Evolutionary conservation across 352 stramenopile genomes (phyloP).

Genomic region (Globisporangium paroecandrum): DNA sequence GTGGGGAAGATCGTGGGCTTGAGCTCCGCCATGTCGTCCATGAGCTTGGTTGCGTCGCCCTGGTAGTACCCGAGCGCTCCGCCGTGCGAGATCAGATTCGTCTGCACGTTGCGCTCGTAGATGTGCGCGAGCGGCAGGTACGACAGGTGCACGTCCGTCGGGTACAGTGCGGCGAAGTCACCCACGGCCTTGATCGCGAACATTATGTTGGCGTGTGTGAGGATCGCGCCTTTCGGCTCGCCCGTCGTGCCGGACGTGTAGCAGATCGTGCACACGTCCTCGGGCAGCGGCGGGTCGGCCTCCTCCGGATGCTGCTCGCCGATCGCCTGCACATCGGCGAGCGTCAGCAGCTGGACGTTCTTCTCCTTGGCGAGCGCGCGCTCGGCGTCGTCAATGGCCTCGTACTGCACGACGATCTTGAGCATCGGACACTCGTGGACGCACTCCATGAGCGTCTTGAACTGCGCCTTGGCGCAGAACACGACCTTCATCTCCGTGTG

Average conservation of each 20-base stretch:
- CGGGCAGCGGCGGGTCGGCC: slow-evolving; percentile 40
- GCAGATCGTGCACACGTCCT: slow-evolving; percentile 92
- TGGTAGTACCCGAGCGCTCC: slow-evolving; percentile 91
- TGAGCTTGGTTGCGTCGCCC: slow-evolving; percentile 41
- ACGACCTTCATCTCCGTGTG: slow-evolving; percentile 71
- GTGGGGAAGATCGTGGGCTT: slow-evolving; percentile 9
- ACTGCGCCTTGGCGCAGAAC: slow-evolving; percentile 56
- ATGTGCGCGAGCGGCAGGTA: slow-evolving; percentile 95
- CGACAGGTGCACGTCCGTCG: slow-evolving; percentile 67
- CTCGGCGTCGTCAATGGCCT: slow-evolving; percentile 27
- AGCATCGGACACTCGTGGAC: slow-evolving; percentile 41
- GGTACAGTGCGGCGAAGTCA: slow-evolving; percentile 14
- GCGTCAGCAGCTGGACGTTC: neutral
- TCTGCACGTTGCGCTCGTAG: slow-evolving; percentile 82
- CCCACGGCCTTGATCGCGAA: slow-evolving; percentile 13
- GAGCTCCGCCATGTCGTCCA: slow-evolving; percentile 10
- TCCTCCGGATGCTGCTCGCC: slow-evolving; percentile 41
- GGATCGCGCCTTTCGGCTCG: slow-evolving; percentile 61
- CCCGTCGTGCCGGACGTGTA: slow-evolving; percentile 76
- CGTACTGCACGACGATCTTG: slow-evolving; percentile 52
- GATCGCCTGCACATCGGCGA: slow-evolving; percentile 32
- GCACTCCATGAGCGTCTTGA: slow-evolving; percentile 34
- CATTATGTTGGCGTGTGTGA: slow-evolving; percentile 53
- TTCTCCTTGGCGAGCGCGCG: slow-evolving; percentile 7
- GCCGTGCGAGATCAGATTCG: slow-evolving; percentile 54